Conservation (phyloP, 768 basidiomycete genomes). For the Phylloporus rhodoxanthus region DNA sequence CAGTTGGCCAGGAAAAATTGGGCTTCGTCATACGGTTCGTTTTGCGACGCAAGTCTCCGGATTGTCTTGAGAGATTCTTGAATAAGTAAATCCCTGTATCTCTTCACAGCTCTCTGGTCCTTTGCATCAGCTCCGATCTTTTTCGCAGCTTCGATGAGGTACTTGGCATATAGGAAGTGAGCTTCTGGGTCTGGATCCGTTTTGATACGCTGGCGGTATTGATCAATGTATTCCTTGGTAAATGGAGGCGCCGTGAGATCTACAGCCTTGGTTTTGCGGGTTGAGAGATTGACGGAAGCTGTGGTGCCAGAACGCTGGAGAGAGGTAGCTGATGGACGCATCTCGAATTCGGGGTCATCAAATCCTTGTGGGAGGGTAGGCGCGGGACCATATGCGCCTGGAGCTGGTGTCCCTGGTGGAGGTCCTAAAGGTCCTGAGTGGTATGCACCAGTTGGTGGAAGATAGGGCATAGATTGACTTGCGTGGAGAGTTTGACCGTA, state of each 20-base stretch:
- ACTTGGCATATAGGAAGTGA: constrained; percentile 97
- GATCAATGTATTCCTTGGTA: constrained; percentile 94
- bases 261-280: constrained; percentile 71
- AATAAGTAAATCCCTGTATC: constrained; percentile 84
- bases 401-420: constrained; percentile 10
- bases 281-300: constrained; percentile 50
- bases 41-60: constrained; percentile 87
- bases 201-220: constrained; percentile 96
- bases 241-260: constrained; percentile 81
- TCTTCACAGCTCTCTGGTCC: constrained; percentile 80
- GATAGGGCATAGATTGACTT: constrained; percentile 30
- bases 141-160: constrained; percentile 96
- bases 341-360: constrained; percentile 49
- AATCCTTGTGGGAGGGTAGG: constrained; percentile 28
- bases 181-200: constrained; percentile 97
- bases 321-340: constrained; percentile 37
- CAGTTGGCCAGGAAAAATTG: constrained; percentile 99
- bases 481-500: constrained; percentile 24
- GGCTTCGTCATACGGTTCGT: constrained; percentile 88
- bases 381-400: constrained; percentile 16
- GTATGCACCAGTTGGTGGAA: constrained; percentile 27
- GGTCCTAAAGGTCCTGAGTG: constrained; percentile 14
- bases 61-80: constrained; percentile 88
- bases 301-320: constrained; percentile 55
- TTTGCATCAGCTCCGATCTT: constrained; percentile 70